Conservation (phyloP, 352 stramenopile species). For the Hyaloperonospora arabidopsidis region DNA sequence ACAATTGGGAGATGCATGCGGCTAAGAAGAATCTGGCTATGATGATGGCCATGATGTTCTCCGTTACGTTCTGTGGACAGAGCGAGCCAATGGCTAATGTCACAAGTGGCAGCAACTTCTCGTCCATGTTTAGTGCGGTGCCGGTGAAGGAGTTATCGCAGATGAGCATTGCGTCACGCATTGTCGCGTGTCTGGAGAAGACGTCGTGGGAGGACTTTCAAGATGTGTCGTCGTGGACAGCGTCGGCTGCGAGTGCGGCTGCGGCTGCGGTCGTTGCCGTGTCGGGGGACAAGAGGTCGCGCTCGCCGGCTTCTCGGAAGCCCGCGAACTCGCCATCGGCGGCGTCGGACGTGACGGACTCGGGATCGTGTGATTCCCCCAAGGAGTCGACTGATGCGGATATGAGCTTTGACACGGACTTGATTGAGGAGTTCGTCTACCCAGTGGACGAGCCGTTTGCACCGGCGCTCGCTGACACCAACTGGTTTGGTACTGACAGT, state of each 20-base stretch:
- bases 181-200: constrained; percentile 81
- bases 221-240: constrained; percentile 67
- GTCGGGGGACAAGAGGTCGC: constrained; percentile 28
- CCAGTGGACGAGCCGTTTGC: constrained; percentile 73
- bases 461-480: constrained; percentile 42
- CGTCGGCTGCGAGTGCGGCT: constrained; percentile 29
- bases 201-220: constrained; percentile 86
- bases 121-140: constrained; percentile 73
- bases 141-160: constrained; percentile 73
- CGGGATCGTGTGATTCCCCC: constrained; percentile 46
- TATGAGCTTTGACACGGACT: constrained; percentile 48
- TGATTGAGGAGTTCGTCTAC: constrained; percentile 81
- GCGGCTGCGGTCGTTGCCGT: constrained; percentile 29
- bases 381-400: constrained; percentile 40
- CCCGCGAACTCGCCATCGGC: constrained; percentile 48
- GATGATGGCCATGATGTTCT: constrained; percentile 87
- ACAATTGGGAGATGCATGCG: constrained; percentile 70
- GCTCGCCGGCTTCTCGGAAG: constrained; percentile 7
- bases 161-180: constrained; percentile 80
- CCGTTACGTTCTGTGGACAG: constrained; percentile 77
- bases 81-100: constrained; percentile 63
- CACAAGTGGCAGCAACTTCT: constrained; percentile 66
- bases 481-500: constrained; percentile 49
- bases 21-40: constrained; percentile 87
- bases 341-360: constrained; percentile 65